Conservation (phyloP, 345 rosid genomes). For the Jatropha curcas region DNA sequence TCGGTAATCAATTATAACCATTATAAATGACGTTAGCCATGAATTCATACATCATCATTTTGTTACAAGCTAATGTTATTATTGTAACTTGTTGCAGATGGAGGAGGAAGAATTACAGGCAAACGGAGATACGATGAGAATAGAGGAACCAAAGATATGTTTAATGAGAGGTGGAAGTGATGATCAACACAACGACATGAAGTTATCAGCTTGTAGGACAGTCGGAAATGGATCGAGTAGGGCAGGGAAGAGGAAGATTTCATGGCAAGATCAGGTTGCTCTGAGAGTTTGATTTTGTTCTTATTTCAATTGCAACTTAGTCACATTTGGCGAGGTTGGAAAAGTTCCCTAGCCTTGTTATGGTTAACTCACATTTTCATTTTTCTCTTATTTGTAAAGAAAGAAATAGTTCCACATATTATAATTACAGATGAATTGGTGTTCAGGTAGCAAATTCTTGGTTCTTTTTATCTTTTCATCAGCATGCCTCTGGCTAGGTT, state of each 20-base stretch:
- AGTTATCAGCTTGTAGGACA: constrained; percentile 59
- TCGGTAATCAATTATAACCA: constrained; percentile 50
- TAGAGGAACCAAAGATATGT: constrained; percentile 43
- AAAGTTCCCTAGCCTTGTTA: constrained; percentile 11
- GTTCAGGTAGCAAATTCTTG: neutral
- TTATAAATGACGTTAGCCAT: neutral
- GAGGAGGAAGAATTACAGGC: constrained; percentile 74
- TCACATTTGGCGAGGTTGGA: constrained; percentile 21
- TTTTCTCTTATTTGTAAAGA: constrained; percentile 26
- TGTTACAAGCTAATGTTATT: constrained; percentile 12
- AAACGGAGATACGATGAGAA: constrained; percentile 32
- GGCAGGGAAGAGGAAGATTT: constrained; percentile 80
- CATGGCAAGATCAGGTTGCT: constrained; percentile 96
- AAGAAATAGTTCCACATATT: constrained; percentile 24
- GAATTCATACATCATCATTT: neutral
- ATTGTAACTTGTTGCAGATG: constrained; percentile 41
- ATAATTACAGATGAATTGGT: constrained; percentile 25
- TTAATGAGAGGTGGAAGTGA: constrained; percentile 39
- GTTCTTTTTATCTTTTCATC: neutral
- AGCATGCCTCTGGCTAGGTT: no score
- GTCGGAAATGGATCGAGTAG: constrained; percentile 51
- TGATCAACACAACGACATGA: constrained; percentile 51
- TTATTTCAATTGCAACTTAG: constrained; percentile 18
- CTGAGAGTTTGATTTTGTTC: constrained; percentile 53
- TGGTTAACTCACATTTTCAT: neutral